Evolutionary conservation across 208 protist genomes (phyloP).

Genomic region (Herpetomonas samuelpessoai): DNA sequence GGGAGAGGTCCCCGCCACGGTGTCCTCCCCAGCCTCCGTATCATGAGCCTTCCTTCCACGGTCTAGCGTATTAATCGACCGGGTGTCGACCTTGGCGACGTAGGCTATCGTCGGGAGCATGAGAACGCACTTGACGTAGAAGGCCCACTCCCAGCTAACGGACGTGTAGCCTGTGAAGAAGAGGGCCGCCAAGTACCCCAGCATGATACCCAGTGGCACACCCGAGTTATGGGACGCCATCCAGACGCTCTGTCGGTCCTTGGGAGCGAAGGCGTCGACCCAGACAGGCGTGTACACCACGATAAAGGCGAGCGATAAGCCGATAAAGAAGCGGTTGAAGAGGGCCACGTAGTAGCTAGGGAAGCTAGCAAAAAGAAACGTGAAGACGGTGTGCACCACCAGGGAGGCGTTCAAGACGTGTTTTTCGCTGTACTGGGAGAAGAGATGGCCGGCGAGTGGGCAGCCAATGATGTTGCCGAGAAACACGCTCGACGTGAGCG

Average conservation of each 20-base stretch:
- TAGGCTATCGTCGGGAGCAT: constrained; percentile 71
- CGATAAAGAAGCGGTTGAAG: constrained; percentile 84
- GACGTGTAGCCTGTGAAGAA: constrained; percentile 54
- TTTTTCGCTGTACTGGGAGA: constrained; percentile 68
- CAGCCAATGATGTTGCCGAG: constrained; percentile 84
- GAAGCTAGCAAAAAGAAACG: constrained; percentile 67
- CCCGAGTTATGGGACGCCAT: constrained; percentile 91
- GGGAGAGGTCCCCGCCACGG: not conserved
- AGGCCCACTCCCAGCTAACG: constrained; percentile 76
- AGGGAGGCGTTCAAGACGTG: constrained; percentile 47
- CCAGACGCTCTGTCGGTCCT: constrained; percentile 77
- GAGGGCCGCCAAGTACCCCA: constrained; percentile 81
- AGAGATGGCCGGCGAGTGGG: constrained; percentile 67
- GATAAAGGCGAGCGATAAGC: constrained; percentile 86
- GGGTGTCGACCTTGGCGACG: constrained; percentile 41
- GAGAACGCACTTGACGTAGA: constrained; percentile 75
- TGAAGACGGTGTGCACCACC: constrained; percentile 73
- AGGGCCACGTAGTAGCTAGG: constrained; percentile 49
- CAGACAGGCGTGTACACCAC: constrained; percentile 92
- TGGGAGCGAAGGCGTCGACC: constrained; percentile 91
- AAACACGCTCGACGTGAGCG: constrained; percentile 81
- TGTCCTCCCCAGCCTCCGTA: not conserved
- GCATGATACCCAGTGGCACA: constrained; percentile 90
- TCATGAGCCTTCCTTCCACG: too few relatives aligned
- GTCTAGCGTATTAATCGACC: constrained; percentile 60